A percentile compares a stretch with the other conserved stretches of the same genome.
phyloP scores from a whole-genome alignment of 2,329 filamentous ascomycete species.

The Arachnopeziza araneosa region DNA sequence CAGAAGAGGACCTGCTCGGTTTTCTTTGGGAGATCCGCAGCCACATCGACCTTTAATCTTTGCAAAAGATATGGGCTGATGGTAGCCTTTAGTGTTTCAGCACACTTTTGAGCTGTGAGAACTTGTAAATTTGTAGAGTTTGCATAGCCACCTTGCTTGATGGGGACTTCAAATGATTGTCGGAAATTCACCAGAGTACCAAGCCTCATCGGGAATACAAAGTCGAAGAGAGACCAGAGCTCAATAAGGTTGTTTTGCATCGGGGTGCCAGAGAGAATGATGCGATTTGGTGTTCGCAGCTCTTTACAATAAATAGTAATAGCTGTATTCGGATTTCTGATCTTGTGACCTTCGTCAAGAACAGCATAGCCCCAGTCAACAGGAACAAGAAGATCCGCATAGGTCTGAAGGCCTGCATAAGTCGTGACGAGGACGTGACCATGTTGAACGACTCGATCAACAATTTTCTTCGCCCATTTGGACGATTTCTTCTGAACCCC shows the following conservation, averaged over 20 bases:
- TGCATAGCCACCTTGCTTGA: constrained; percentile 87
- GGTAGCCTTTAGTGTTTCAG: constrained; percentile 86
- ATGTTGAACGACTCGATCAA: constrained; percentile 73
- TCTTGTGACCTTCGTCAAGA: constrained; percentile 96
- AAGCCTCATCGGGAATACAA: constrained; percentile 92
- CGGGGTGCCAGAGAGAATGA: constrained; percentile 93
- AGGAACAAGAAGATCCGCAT: constrained; percentile 73
- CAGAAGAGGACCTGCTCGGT: constrained; percentile 95
- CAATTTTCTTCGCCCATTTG: constrained; percentile 70
- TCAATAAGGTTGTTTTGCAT: constrained; percentile 97
- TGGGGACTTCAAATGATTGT: constrained; percentile 88
- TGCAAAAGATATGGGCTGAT: constrained; percentile 93
- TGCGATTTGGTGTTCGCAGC: constrained; percentile 78
- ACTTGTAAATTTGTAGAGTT: constrained; percentile 93
- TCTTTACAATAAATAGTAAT: constrained; percentile 97
- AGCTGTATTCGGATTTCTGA: constrained; percentile 90
- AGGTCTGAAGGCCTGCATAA: constrained; percentile 92
- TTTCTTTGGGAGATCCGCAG: constrained; percentile 89
- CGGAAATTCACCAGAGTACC: constrained; percentile 89
- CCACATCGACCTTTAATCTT: constrained; percentile 88
- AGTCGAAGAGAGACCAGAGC: constrained; percentile 96
- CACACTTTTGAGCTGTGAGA: constrained; percentile 89
- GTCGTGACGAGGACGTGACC: constrained; percentile 95
- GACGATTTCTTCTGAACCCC: constrained; percentile 46
- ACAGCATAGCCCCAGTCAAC: constrained; percentile 91